Evolutionary conservation across 1,139 yeast species (phyloP), one percentile per base, ranked within the genome.

Genomic region (Fermentozyma sake): DNA sequence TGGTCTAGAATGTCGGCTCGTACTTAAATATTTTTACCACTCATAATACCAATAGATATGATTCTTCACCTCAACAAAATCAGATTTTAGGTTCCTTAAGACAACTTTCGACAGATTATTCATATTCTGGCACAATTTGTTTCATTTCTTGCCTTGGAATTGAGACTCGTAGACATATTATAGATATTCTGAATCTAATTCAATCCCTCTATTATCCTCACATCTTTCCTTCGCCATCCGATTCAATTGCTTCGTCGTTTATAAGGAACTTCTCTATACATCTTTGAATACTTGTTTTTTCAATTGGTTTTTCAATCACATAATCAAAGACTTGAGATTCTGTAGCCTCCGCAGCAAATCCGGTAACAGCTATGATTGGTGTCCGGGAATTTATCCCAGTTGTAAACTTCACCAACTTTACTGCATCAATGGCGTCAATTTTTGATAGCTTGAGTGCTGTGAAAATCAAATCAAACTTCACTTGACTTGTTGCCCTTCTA

Each of bases 401-500:
- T 0, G 96, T 89, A 40, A 75, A 76, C 44, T 77, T 79, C 33
- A 91, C 75, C 38, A 91, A 61, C 40, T 83, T 79, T 5, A 82
- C 82, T 18, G 93, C 81, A 53, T 85, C 95, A 9, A 79, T 67
- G 2, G 86, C 81, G 30, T 70, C 76, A 18, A 84, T 65, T 39
- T 79, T 78, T 9, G 83, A 75, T 15, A 84, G 60, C 42, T 74
- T 75, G 35, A 82, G 65, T 2, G 91, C 91, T 0, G 94, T 79
- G 36, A 89, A 67, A 19, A 91, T 86, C 23, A 87, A 46, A 54
- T 89, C 96, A 58, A 86, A 91, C 44, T 76, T 79, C 14, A 86
- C 85, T 31, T 79, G 81, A 21, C 95, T 83, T 0, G 94, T 82
- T 5, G 91, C 87, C 32, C 93, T 59, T 34, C 94, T 69, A 9